Base-by-base conservation (phyloP, 2,329 filamentous ascomycete species). In the Davidsoniella australis region DNA sequence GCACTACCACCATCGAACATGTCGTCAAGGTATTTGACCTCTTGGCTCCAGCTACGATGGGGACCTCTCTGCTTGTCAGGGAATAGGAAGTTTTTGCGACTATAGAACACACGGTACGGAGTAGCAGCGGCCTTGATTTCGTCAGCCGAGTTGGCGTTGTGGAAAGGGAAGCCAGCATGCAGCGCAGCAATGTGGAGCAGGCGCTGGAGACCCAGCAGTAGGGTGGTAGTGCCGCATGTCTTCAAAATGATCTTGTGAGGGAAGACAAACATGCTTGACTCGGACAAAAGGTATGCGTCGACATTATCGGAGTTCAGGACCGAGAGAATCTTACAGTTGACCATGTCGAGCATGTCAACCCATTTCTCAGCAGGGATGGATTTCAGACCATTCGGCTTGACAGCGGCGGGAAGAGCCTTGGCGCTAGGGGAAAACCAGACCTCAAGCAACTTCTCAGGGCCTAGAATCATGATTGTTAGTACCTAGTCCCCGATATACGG, bases 241-340 rank as follows among this genome's bases (percentile, higher is more conserved):
- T 98, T 98, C 57, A 98, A 72, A 54, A 98, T 94, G 55, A 98
- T 76, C 73, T 98, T 98, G 76, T 98, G 91, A n/a, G 88, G 87
- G 66, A 94, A 98, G 58, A 98, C 86, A 63, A 98, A 98, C 88
- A 98, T 94, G 82, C 91, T 96, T 39, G 91, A 96, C 68, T 98
- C 91, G 55, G 91, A 98, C 50, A 98, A 74, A 5, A 98, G 78
- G 63, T 98, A 98, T 56, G 91, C 89, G 62, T 98, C 91, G 58
- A 96, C 83, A 61, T 89, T 81, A 55, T 94, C 87, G 20, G 89
- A 94, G 62, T 89, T 81, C 55, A 98, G 77, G 54, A 94, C 82
- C 3, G 91, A 98, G 50, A 98, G 73, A 49, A 98, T 87, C 69
- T 98, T 91, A 79, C 91, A 98, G 64, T 95, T 94, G 67, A 98